Base-by-base conservation (phyloP, 192 early-diverging fungal species). In the Anaeromyces robustus region DNA sequence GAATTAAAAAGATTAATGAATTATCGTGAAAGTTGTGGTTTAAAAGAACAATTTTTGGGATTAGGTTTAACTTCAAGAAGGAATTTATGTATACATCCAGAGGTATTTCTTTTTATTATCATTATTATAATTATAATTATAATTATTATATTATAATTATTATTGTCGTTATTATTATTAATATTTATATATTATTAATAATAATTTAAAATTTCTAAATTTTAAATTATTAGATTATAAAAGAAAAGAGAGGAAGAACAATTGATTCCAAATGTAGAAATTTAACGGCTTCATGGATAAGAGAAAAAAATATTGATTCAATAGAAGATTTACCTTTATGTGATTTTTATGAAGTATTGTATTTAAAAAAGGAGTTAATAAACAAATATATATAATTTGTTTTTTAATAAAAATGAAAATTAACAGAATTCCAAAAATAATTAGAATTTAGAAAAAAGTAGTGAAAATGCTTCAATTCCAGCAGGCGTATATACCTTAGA, bases 401-500 rank as follows among this genome's bases (percentile, higher is more conserved):
- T n/a, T n/a, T n/a, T n/a, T n/a, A n/a, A n/a, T n/a, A n/a, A n/a
- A n/a, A n/a, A n/a, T n/a, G n/a, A n/a, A n/a, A n/a, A n/a, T n/a
- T n/a, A n/a, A n/a, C n/a, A n/a, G n/a, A n/a, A n/a, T n/a, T n/a
- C n/a, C n/a, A n/a, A n/a, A n/a, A n/a, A n/a, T n/a, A n/a, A n/a
- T n/a, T 82, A 95, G 89, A 81, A 82, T 41, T 83, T 99, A 19
- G 93, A 97, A 82, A 86, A 85, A 2, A 86, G 90, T 30, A 90
- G 92, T 81, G 82, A 85, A n/a, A 77, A 78, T 6, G 86, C 89
- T 31, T 86, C 90, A 0, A 90, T 99, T 79, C 93, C 94, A 1
- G 83, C 92, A 77, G 95, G 96, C 29, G 94, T 99, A 29, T 99
- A 98, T 86, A 99, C 98, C 11, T 84, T 99, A 59, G 98, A 99